phyloP scores from a whole-genome alignment of 1,284 basidiomycete genomes.

The Leccinum variabile region DNA sequence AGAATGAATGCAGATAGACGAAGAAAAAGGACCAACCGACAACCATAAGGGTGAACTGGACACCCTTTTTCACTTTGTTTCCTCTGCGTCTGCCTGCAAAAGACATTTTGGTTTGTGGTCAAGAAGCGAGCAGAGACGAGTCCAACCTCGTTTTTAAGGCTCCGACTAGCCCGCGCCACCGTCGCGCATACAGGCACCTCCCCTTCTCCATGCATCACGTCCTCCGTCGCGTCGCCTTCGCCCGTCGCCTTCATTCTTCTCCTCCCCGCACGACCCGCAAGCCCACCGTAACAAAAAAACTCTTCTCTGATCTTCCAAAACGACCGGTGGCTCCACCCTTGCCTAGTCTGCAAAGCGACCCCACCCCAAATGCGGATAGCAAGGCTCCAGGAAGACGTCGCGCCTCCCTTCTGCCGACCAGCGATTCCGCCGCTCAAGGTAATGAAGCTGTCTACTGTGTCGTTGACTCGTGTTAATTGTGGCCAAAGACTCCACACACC shows the following conservation, averaged over 20 bases:
- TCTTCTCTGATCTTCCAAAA: conserved; percentile 56
- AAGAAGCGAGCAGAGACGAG: conserved; percentile 29
- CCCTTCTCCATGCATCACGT: conserved; percentile 10
- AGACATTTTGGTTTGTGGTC: conserved; percentile 59
- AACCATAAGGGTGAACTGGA: conserved; percentile 95
- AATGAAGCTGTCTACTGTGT: not conserved
- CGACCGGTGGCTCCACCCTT: conserved; percentile 22
- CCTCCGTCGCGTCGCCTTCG: conserved; percentile 21
- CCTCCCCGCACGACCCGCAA: not conserved
- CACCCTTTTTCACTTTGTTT: conserved; percentile 97
- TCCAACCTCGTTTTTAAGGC: conserved; percentile 41
- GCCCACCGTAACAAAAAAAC: conserved; percentile 47
- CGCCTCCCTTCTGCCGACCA: conserved; percentile 1
- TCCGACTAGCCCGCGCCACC: conserved; percentile 37
- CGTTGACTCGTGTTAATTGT: conserved; percentile 2
- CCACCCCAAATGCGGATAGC: not conserved
- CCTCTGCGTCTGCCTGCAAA: conserved; percentile 84
- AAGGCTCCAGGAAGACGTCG: conserved; percentile 6
- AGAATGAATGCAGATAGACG: conserved; percentile 1
- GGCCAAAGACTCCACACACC: conserved; percentile 7
- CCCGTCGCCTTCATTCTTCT: conserved; percentile 17
- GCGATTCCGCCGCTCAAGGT: conserved; percentile 12
- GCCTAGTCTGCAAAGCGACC: conserved; percentile 1
- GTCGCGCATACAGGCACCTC: conserved; percentile 29
- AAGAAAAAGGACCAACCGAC: conserved; percentile 62